These are phyloP conservation scores for Paraurostyla sp. DNA, from an alignment of 73 alveolate species.

Conservation along the genomic window DNA sequence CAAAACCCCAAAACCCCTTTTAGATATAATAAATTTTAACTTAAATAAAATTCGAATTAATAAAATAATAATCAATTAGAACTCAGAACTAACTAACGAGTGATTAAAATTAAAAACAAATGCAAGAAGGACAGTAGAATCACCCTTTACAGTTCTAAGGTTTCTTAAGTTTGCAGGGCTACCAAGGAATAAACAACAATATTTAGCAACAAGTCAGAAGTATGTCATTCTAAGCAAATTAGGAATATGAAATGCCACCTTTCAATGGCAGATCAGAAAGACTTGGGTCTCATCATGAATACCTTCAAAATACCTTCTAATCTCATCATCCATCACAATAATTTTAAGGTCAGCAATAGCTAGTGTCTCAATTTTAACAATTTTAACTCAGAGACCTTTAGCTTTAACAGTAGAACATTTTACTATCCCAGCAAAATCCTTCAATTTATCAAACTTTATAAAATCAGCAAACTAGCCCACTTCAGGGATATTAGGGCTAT, in stretches of 20 bases:
- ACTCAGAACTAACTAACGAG: too few species aligned
- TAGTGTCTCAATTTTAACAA: neutral
- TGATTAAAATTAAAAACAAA: neutral
- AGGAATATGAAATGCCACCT: neutral
- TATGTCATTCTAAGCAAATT: neutral
- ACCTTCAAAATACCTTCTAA: neutral
- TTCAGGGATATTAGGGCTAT: neutral
- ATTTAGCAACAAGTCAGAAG: neutral
- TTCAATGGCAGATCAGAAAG: neutral
- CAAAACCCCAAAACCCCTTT: too few species aligned
- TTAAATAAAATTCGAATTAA: too few species aligned
- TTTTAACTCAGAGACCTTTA: neutral
- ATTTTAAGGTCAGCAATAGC: neutral
- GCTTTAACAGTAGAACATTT: neutral
- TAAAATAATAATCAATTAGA: too few species aligned
- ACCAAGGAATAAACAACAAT: neutral
- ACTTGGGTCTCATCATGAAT: neutral
- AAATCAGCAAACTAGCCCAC: neutral
- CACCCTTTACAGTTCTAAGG: neutral
- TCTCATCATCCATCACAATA: neutral
- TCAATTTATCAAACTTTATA: neutral
- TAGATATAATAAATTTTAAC: too few species aligned
- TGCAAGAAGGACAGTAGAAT: constrained; percentile 6
- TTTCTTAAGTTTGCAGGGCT: neutral
- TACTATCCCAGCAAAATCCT: neutral